Conservation (phyloP, 2,329 filamentous ascomycete genomes). For the Apiospora saccharicola region DNA sequence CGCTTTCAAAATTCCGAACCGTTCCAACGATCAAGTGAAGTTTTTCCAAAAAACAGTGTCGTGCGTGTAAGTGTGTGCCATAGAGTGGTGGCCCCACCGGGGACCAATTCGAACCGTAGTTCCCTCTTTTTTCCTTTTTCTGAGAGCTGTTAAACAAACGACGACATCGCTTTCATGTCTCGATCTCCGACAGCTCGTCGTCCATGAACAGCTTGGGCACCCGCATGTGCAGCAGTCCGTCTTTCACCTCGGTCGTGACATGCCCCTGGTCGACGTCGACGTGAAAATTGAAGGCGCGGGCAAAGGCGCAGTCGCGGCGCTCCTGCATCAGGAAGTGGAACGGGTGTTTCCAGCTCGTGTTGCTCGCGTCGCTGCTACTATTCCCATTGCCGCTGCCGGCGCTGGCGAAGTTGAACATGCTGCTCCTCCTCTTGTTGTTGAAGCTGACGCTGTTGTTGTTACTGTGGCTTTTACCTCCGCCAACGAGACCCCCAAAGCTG, state of each 20-base stretch:
- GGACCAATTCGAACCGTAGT: no score
- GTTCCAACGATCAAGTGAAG: background rate
- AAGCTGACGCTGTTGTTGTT: background rate
- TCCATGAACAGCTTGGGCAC: background rate
- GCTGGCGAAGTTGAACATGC: background rate
- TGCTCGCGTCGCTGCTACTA: background rate
- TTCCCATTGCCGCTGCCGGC: background rate
- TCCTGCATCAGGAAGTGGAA: slow-evolving; percentile 10
- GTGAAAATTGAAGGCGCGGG: background rate
- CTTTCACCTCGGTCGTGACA: background rate
- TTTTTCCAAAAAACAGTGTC: background rate
- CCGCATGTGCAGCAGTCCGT: slow-evolving; percentile 9
- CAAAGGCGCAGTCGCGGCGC: slow-evolving; percentile 15
- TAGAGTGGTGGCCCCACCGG: background rate
- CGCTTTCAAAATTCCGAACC: background rate
- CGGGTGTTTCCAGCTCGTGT: background rate
- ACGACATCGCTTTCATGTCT: background rate
- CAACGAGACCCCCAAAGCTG: background rate
- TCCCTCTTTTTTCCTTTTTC: background rate
- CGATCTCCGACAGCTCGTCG: background rate
- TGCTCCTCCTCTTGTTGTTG: slow-evolving; percentile 15
- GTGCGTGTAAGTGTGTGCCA: background rate
- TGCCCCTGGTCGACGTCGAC: slow-evolving; percentile 4
- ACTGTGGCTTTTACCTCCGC: background rate
- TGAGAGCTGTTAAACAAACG: background rate